These are phyloP conservation scores for Penicillium sp. DNA, from an alignment of 2,329 filamentous ascomycete species.

Conservation along the genomic window DNA sequence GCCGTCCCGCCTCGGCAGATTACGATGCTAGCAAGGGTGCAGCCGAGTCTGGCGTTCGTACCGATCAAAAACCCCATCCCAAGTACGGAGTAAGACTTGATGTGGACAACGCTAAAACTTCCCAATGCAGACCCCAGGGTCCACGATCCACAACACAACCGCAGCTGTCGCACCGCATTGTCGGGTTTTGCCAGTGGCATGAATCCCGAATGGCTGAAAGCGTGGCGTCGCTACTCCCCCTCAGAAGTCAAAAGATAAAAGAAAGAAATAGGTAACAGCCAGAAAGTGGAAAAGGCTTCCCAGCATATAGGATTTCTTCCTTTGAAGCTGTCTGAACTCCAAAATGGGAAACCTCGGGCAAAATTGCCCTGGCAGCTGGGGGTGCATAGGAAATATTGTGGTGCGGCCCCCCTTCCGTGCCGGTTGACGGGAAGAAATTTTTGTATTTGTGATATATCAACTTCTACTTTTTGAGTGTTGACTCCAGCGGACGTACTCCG, in stretches of 20 bases:
- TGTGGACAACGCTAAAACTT: not conserved
- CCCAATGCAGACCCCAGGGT: conserved; percentile 3
- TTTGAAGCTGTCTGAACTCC: not conserved
- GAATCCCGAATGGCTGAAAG: conserved; percentile 1
- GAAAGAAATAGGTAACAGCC: not conserved
- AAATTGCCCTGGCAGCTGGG: not conserved
- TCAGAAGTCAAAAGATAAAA: not conserved
- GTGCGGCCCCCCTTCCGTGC: not conserved
- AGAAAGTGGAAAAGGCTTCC: conserved; percentile 5
- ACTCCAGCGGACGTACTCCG: not conserved
- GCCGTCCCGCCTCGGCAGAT: not conserved
- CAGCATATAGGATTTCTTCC: not conserved
- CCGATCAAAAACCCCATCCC: not conserved
- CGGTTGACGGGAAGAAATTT: not conserved
- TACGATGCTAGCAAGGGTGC: not conserved
- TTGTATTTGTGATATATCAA: conserved; percentile 9
- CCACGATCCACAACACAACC: conserved; percentile 17
- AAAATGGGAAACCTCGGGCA: not conserved
- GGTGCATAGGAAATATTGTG: not conserved
- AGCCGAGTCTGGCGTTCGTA: conserved; percentile 6
- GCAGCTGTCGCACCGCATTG: conserved; percentile 25
- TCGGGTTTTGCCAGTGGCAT: conserved; percentile 27
- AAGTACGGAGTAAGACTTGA: not conserved
- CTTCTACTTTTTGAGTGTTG: not conserved
- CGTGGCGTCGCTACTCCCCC: conserved; percentile 4